Base-by-base conservation (phyloP, 2,329 filamentous ascomycete species). In the Coleophoma crateriformis region DNA sequence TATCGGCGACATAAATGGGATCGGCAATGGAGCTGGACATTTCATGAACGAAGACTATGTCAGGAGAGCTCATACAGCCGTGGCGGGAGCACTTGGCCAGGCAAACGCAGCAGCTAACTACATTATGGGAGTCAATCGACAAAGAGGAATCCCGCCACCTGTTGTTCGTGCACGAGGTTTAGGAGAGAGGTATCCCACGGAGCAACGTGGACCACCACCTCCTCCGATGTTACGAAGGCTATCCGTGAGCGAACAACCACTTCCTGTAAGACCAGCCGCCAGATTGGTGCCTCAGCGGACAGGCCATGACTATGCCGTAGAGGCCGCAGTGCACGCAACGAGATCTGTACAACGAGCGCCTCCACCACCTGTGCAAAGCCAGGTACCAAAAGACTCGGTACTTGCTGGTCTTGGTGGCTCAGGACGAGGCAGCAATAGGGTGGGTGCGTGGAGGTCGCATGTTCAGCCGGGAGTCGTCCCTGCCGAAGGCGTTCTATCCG, bases 21-120 rank as follows among this genome's bases (percentile, higher is more conserved):
- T 77, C 8, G 75, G 75, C 19, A 82, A 82, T 52, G 69, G 74
- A 12, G 70, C 72, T 1, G 72, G 70, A 13, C 79, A 85, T 58
- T 79, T 82, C 58, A 75, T 82, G 73, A 82, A 82, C 50, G 79
- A 85, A 27, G 72, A 81, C 52, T 84, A 81, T 51, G 61, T 73
- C 14, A 61, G 66, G 33, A 61, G 61, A n/a, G 65, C 64, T 7
- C 57, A 62, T 4, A 63, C 67, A 45, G 61, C 66, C 2, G 46
- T 68, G n/a, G 61, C 61, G 13, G 63, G 62, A 2, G 59, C 59
- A 45, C 64, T 63, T 34, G 60, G 61, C 15, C 59, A 64, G 39
- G 67, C 64, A 11, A 59, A 57, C 12, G 59, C 59, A 27, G 61
- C 65, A 10, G 66, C 64, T 7, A 63, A 67, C 35, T 61, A 63